These are phyloP conservation scores for Dittrichia graveolens DNA, from an alignment of 129 eudicot species.

Conservation along the genomic window DNA sequence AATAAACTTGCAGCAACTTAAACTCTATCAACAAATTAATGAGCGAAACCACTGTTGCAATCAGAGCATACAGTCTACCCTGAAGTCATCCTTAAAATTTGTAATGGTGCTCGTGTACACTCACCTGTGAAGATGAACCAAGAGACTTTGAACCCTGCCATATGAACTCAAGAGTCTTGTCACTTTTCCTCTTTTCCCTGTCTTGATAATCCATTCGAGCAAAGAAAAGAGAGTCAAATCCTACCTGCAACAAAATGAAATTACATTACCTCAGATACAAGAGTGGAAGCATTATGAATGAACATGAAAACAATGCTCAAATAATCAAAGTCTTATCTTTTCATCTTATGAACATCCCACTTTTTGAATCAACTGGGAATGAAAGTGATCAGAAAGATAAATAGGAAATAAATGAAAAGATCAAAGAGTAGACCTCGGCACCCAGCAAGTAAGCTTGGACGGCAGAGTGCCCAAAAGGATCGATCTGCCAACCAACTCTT, in stretches of 20 bases:
- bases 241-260: conserved; percentile 60
- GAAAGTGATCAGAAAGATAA: conserved; percentile 1
- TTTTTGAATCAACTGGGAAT: not conserved
- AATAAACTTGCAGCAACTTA: conserved; percentile 5
- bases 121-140: conserved; percentile 91
- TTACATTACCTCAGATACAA: not conserved
- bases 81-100: too few relatives aligned
- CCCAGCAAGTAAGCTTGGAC: conserved; percentile 98
- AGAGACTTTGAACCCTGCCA: conserved; percentile 96
- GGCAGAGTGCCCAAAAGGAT: conserved; percentile 96
- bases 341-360: not conserved
- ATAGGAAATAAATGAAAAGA: not conserved
- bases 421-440: conserved; percentile 69
- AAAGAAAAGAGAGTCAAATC: conserved; percentile 89
- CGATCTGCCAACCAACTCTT: conserved; percentile 98
- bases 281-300: not conserved
- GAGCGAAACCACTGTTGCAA: not conserved
- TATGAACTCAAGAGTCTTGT: conserved; percentile 87
- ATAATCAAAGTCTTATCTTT: not conserved
- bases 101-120: not conserved
- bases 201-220: conserved; percentile 99
- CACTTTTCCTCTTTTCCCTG: conserved; percentile 77
- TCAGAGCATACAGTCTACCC: not conserved
- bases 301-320: not conserved
- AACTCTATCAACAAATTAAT: conserved; percentile 1